Base-by-base conservation (phyloP, 371 early-diverging fungal species). In the Fennellomyces sp. region DNA sequence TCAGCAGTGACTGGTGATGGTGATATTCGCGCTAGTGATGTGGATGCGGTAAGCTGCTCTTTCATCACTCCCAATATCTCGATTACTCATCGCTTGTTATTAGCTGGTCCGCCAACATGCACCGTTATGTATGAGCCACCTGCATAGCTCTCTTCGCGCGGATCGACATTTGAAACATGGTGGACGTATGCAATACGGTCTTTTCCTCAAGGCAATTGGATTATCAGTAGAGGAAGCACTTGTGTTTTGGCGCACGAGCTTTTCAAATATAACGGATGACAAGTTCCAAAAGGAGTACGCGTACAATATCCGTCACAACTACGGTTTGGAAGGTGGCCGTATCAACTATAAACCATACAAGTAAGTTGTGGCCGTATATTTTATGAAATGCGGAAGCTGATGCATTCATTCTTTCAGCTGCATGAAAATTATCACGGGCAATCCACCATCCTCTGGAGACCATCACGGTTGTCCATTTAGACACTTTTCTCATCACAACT, bases 271-370 rank as follows among this genome's bases (percentile, higher is more conserved):
- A 39, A 86, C 91, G n/a, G 95, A 91, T 49, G 95, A 94, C 54
- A 86, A 92, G 63, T 99, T 99, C 73, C 83, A 93, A 59, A 99
- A 86, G 66, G 86, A 83, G 13, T 97, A 99, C 64, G 86, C 96
- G 19, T 99, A 99, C 80, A 94, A 94, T 65, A 89, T 99, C 57
- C 85, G 99, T 31, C 97, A 98, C 82, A 95, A 91, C 69, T 99
- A 99, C 76, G 99, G 99, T 52, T 67, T 91, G 66, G 99, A 99
- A 74, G 99, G 99, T 26, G 92, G 90, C 52, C 90, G 98, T 15
- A 87, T 86, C 11, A 89, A 97, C 68, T 99, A 98, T 75, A 78
- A 84, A 10, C 93, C 98, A 2, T 97, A 90, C 75, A 88, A 86
- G 83, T 89, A 83, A 60, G 61, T 2, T 35, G 54, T 30, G 19